Evolutionary conservation across 768 basidiomycete genomes (phyloP).

Genomic region (Suillus occidentalis): DNA sequence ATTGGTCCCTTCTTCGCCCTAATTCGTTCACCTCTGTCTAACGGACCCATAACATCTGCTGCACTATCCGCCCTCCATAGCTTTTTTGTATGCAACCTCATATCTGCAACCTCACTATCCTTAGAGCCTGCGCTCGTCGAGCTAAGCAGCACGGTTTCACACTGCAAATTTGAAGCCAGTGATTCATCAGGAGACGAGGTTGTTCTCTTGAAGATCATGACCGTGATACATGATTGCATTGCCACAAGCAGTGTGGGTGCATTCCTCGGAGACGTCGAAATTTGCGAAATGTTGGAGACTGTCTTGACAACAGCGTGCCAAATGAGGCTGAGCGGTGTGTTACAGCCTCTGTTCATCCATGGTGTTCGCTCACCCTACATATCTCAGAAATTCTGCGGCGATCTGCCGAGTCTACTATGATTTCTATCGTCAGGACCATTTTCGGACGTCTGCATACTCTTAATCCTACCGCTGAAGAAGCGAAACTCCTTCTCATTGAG

Average conservation of each 20-base stretch:
- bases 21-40: slow-evolving; percentile 90
- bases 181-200: slow-evolving; percentile 98
- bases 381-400: slow-evolving; percentile 77
- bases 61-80: slow-evolving; percentile 86
- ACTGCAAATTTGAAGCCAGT: slow-evolving; percentile 97
- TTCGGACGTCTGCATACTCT: slow-evolving; percentile 72
- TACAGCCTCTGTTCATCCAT: slow-evolving; percentile 8
- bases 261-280: slow-evolving; percentile 86
- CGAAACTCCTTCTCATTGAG: slow-evolving; percentile 51
- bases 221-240: slow-evolving; percentile 83
- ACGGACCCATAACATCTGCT: slow-evolving; percentile 95
- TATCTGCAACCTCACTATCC: slow-evolving; percentile 53
- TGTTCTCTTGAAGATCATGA: slow-evolving; percentile 87
- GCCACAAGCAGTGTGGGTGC: slow-evolving; percentile 61
- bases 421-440: slow-evolving; percentile 78
- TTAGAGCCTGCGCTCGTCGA: slow-evolving; percentile 73
- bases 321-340: slow-evolving; percentile 91
- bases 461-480: slow-evolving; percentile 68
- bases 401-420: slow-evolving; percentile 88
- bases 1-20: slow-evolving; percentile 90
- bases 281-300: slow-evolving; percentile 98
- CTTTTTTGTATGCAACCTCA: slow-evolving; percentile 80
- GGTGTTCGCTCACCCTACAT: slow-evolving; percentile 17
- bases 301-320: slow-evolving; percentile 96
- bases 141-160: slow-evolving; percentile 86